Evolutionary conservation across 2,329 filamentous ascomycete genomes (phyloP), one percentile per base, ranked within the genome.

Genomic region (Metarhizium rileyi): DNA sequence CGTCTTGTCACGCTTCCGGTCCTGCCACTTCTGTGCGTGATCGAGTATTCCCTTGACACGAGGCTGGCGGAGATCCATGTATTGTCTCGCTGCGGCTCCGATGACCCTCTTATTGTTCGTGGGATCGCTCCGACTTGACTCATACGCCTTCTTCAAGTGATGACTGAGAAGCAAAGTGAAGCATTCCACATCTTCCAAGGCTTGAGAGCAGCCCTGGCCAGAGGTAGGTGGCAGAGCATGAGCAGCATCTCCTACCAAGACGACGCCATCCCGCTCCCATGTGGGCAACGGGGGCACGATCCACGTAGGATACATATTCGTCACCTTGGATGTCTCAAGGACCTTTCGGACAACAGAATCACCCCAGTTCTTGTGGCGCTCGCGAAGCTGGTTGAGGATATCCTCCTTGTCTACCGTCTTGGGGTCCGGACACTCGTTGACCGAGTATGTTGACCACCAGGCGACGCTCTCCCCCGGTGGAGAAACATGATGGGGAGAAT

Each of bases 251-350:
- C 56, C 56, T 14, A 58, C 22, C 5, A 58, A 43, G 23, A 58
- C 55, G 35, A 57, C 53, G 16, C 56, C 56, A 36, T 58, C 44
- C 14, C 52, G 50, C 27, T 56, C 55, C 56, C 56, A 58, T 8
- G 54, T 54, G 12, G 56, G 54, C 30, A 58, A 41, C 27, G 53
- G 46, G 16, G 54, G 54, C 2, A 52, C 43, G 4, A 56, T 56
- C 56, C 56, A 58, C 6, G 53, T 56, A 20, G 56, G 56, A 48
- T 57, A 57, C 52, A 58, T 55, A 30, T 51, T 55, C 9, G 46
- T 36, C 7, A 54, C 50, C 16, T 42, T 49, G 12, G 50, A 27
- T 1, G 50, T 44, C 30, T 47, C 18, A 3, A 57, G 49, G 7
- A 53, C 33, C 18, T 45, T 47, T 23, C 52, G 54, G 3, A 58